Percentiles rank a stretch among this genome's conserved stretches.
These are phyloP conservation scores for Fusarium sarcochroum DNA, from an alignment of 2,329 filamentous ascomycete species.

Conservation along the genomic window DNA sequence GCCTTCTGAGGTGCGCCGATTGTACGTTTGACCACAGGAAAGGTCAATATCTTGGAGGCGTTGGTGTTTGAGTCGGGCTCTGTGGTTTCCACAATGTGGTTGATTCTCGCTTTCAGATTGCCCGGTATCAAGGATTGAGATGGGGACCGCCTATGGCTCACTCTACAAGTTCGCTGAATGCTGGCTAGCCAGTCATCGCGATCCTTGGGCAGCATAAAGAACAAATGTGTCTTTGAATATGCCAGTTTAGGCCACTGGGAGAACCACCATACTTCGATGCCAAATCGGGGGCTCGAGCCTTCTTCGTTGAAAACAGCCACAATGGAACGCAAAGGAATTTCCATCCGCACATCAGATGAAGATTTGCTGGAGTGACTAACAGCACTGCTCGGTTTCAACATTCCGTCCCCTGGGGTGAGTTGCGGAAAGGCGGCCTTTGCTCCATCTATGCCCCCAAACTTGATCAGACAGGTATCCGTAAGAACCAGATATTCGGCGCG, in stretches of 20 bases:
- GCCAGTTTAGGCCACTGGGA: slow-evolving; percentile 59
- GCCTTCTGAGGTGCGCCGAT: slow-evolving; percentile 58
- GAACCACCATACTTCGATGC: slow-evolving; percentile 71
- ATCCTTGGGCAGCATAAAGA: slow-evolving; percentile 64
- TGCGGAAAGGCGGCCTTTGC: slow-evolving; percentile 64
- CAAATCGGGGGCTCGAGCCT: slow-evolving; percentile 63
- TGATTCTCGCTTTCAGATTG: slow-evolving; percentile 63
- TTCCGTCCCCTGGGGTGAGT: slow-evolving; percentile 51
- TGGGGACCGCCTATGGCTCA: slow-evolving; percentile 54
- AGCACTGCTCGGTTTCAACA: slow-evolving; percentile 40
- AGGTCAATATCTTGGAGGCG: slow-evolving; percentile 57
- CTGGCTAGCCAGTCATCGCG: slow-evolving; percentile 65
- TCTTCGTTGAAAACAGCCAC: slow-evolving; percentile 68
- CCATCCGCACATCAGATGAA: slow-evolving; percentile 57
- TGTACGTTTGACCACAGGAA: slow-evolving; percentile 66
- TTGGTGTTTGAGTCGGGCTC: slow-evolving; percentile 55
- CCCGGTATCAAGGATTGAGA: slow-evolving; percentile 58
- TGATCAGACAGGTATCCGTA: slow-evolving; percentile 65
- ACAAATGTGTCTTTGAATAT: slow-evolving; percentile 64
- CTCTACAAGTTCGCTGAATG: slow-evolving; percentile 60
- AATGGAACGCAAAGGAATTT: slow-evolving; percentile 65
- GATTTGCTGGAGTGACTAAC: slow-evolving; percentile 49
- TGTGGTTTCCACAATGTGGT: slow-evolving; percentile 61
- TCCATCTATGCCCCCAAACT: slow-evolving; percentile 63
- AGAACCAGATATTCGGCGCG: slow-evolving; percentile 67